Base-by-base conservation (phyloP, 2,329 filamentous ascomycete genomes). In the Aspergillus quadrilineatus region DNA sequence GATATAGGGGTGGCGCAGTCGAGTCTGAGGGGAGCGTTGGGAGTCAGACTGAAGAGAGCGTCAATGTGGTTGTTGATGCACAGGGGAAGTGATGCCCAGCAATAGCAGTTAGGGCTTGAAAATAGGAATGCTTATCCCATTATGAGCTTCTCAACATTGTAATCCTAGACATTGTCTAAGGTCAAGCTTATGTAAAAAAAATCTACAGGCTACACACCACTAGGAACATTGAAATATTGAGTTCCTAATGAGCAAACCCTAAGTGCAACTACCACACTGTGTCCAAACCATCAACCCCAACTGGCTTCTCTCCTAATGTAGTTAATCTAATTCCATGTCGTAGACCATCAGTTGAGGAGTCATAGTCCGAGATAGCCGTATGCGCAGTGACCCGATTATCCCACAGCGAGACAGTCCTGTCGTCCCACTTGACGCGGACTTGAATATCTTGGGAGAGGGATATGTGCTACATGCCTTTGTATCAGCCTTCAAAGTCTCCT, bases 341-440 rank as follows among this genome's bases (percentile, higher is more conserved):
- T 22, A 44, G 39, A 2, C 47, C 53, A 22, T 50, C 53, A 9
- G 17, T 39, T 6, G 46, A 15, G 7, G 52, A 44, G 37, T 54
- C 45, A 45, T 55, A 55, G 12, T 55, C 53, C 4, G 47, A 50
- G 5, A 50, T 55, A 4, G 39, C 50, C 32, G 55, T 55, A 17
- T 58, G 56, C 4, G 37, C 44, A 2, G 56, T 58, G 26, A 52
- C 55, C 3, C 55, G 55, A 26, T 57, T 53, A 26, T 57, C 55
- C 50, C 55, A 57, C 2, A 57, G 52, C 0, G 51, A 55, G 2
- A 61, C 59, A 2, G 53, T 55, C 26, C 58, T 46, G 10, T 53
- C 34, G 7, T 52, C 45, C 56, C 57, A 59, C 29, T 57, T 54
- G 26, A 55, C 22, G 22, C 52, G 14, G 8, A 59, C 56, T 30